Evolutionary conservation across 495 filamentous ascomycete species (phyloP).

Genomic region (Talaromyces ruber): DNA sequence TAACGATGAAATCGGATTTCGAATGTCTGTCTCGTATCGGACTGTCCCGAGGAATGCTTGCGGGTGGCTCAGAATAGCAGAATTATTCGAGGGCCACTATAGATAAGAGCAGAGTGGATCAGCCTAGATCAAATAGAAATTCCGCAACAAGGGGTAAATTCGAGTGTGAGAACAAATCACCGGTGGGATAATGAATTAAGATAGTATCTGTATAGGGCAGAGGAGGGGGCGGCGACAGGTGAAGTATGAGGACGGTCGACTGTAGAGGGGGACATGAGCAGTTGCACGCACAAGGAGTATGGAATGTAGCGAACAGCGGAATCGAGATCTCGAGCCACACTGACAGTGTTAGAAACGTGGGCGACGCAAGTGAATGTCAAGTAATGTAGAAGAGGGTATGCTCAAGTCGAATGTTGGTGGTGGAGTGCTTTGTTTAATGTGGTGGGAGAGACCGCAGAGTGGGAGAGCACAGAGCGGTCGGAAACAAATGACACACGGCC

Average conservation of each 20-base stretch:
- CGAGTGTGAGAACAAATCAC: not conserved
- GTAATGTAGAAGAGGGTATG: not conserved
- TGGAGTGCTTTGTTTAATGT: not conserved
- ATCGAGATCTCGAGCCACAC: not conserved
- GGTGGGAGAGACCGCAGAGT: not conserved
- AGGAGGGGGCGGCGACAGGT: not conserved
- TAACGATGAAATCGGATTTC: not conserved
- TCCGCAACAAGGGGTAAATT: not conserved
- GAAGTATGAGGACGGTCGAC: not conserved
- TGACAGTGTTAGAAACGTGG: not conserved
- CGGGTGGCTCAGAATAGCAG: not conserved
- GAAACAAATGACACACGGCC: slow-evolving; percentile 2
- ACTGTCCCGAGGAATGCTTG: slow-evolving; percentile 1
- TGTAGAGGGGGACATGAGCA: not conserved
- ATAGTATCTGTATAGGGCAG: not conserved
- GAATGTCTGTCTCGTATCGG: not conserved
- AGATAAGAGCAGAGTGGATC: not conserved
- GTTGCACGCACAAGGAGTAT: not conserved
- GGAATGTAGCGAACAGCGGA: not conserved
- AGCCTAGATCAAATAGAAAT: not conserved
- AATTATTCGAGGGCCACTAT: slow-evolving; percentile 1
- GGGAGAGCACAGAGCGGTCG: not conserved
- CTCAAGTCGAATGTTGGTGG: too few relatives aligned
- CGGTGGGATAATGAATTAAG: not conserved
- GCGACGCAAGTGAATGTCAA: not conserved